Percentiles rank a stretch among this genome's conserved stretches.
phyloP scores from a whole-genome alignment of 2,329 filamentous ascomycete genomes.

The Trichoderma sp. region DNA sequence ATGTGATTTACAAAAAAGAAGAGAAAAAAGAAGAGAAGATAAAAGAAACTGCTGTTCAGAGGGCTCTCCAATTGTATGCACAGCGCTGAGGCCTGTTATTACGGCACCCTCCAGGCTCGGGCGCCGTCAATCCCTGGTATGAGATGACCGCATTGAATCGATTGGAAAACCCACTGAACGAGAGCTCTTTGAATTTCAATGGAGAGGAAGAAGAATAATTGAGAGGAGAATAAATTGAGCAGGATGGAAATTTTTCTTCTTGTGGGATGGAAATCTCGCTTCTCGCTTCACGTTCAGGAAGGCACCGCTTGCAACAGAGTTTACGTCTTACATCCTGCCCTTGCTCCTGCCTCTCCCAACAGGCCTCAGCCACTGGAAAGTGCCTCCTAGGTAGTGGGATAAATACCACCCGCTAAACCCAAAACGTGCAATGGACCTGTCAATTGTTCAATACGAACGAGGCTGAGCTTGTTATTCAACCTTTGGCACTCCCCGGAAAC shows the following conservation, averaged over 20 bases:
- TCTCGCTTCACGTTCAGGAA: neutral
- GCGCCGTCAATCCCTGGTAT: neutral
- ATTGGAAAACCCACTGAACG: neutral
- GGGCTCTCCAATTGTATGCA: neutral
- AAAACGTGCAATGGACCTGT: neutral
- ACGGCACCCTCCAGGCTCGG: neutral
- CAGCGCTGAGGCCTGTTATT: neutral
- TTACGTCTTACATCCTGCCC: neutral
- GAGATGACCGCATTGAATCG: neutral
- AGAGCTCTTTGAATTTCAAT: neutral
- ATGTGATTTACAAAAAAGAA: neutral
- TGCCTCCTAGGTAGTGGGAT: neutral
- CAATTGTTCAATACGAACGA: neutral
- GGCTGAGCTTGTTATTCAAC: neutral
- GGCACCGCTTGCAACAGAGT: neutral
- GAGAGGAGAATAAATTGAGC: neutral
- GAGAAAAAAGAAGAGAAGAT: neutral
- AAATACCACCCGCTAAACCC: neutral
- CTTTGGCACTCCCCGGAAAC: neutral
- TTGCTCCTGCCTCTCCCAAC: neutral
- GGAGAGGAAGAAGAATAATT: neutral
- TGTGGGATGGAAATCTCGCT: neutral
- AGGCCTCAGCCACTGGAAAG: neutral
- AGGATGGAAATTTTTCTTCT: neutral
- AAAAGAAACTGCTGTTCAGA: neutral